Evolutionary conservation across 768 basidiomycete genomes (phyloP), one percentile per base, ranked within the genome.

Genomic region (Mycena vitilis): DNA sequence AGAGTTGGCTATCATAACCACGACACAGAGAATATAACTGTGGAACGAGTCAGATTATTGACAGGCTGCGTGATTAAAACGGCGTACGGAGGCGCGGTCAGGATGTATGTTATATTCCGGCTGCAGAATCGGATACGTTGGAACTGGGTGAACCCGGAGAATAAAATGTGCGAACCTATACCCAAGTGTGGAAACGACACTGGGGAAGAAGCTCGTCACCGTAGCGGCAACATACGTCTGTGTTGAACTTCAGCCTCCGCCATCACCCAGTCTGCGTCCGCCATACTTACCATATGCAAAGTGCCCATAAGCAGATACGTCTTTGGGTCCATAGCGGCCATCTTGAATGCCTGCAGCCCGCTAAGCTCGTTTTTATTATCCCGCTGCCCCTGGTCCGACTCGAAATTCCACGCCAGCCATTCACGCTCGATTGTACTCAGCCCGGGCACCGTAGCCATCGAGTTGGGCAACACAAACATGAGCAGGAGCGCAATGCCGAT

Each of bases 401-500:
- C 82, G 52, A 88, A 77, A 40, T 83, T 77, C 42, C 81, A 81
- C 48, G 86, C 77, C 53, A 86, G 76, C 55, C 84, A 78, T 20
- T 82, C 81, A 37, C 83, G 80, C 75, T 88, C 87, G 1, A 75
- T 75, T 62, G 83, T 81, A 44, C 77, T 83, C 25, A 88, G 76
- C 78, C 87, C 87, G 63, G 78, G n/a, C 34, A 63, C 34, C 34
- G 54, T 57, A 8, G 37, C 48, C 42, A 59, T 25, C 34, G 85
- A 86, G 72, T 86, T 84, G n/a, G 86, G 85, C 18, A 88, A 78
- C 59, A 88, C 77, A 71, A 84, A 81, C 40, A 84, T 75, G 15
- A 83, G 82, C 44, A 82, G 63, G 38, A 88, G 66, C 7, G 84
- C 87, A 51, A 88, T 76, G 40, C 82, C 77, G 44, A 82, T 76